Percentiles rank a stretch among this genome's conserved stretches.
These are phyloP conservation scores for Sequoia sempervirens DNA, from an alignment of 75 land plant genomes.

Conservation along the genomic window DNA sequence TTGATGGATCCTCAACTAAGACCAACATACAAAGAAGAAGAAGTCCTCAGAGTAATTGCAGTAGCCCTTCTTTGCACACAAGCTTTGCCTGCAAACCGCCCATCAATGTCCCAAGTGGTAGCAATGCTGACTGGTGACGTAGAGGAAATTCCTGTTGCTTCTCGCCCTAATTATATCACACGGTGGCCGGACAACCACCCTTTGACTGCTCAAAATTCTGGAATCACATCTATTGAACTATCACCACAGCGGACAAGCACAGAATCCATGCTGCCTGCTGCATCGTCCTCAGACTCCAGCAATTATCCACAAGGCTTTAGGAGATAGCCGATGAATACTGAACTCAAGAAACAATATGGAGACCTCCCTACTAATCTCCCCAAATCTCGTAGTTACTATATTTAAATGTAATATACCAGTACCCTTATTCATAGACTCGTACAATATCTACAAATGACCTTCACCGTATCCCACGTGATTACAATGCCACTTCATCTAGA, in stretches of 20 bases:
- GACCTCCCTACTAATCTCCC: too few species aligned
- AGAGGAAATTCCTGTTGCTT: constrained; percentile 15
- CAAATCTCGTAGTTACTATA: too few species aligned
- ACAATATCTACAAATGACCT: too few species aligned
- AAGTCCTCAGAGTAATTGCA: constrained; percentile 29
- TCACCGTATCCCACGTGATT: too few species aligned
- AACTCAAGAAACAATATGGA: not conserved
- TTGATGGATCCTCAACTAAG: constrained; percentile 33
- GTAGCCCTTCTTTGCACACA: constrained; percentile 57
- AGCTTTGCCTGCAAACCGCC: constrained; percentile 40
- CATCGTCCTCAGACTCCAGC: too few species aligned
- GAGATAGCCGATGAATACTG: not conserved
- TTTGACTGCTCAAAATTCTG: not conserved
- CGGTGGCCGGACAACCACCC: constrained; percentile 18
- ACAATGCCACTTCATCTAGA: too few species aligned
- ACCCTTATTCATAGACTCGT: too few species aligned
- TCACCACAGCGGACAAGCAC: not conserved
- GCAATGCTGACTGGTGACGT: constrained; percentile 48
- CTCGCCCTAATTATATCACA: constrained; percentile 40
- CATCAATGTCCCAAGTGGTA: constrained; percentile 58
- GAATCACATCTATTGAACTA: not conserved
- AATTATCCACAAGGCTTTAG: not conserved
- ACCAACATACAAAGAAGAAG: constrained; percentile 16
- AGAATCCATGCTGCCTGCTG: too few species aligned
- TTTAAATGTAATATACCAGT: too few species aligned